Evolutionary conservation across 2,329 filamentous ascomycete species (phyloP).

Genomic region (Aureobasidium sp.): DNA sequence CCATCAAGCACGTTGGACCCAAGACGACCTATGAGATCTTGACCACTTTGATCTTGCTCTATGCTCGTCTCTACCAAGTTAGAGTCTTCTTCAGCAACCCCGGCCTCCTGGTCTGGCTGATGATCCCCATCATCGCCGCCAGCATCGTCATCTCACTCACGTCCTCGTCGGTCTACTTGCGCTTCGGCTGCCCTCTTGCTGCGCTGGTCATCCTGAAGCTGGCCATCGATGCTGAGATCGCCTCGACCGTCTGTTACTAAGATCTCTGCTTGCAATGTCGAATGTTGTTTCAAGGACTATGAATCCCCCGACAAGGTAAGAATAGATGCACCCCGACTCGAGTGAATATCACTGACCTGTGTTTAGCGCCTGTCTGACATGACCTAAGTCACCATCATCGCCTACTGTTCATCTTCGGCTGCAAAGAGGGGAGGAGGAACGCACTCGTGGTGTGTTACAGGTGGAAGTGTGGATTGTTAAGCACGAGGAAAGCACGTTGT

Average conservation of each 20-base stretch:
- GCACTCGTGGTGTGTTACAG: background rate
- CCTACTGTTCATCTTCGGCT: background rate
- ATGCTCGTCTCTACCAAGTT: background rate
- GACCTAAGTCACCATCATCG: background rate
- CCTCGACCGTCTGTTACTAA: background rate
- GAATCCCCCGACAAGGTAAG: background rate
- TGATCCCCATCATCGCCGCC: background rate
- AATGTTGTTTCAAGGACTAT: background rate
- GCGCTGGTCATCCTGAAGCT: background rate
- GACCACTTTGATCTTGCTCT: background rate
- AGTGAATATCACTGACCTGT: background rate
- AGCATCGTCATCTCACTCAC: background rate
- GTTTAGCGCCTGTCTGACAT: background rate
- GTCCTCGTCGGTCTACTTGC: background rate
- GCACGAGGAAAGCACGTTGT: background rate
- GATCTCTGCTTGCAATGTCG: background rate
- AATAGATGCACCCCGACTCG: no score
- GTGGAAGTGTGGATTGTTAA: background rate
- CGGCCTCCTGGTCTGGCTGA: background rate
- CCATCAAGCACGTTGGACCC: background rate
- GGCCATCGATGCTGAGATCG: background rate
- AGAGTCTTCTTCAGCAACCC: background rate
- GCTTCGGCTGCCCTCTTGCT: background rate
- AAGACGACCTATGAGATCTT: background rate
- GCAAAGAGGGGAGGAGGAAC: background rate